These are phyloP conservation scores for Mucor sp. DNA, from an alignment of 371 early-diverging fungal genomes.

Conservation along the genomic window DNA sequence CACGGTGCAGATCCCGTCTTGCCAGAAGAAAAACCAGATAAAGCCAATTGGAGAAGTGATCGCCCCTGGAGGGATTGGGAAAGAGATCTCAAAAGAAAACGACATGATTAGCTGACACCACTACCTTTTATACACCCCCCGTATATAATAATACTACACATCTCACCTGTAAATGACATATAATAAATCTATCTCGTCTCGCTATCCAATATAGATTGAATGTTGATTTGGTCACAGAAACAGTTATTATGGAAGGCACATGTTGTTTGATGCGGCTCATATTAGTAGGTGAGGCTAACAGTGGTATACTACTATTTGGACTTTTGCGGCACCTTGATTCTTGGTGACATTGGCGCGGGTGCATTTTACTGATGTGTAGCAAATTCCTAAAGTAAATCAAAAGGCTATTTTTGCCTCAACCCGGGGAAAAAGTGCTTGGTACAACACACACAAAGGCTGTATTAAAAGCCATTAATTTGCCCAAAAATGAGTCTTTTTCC, in stretches of 20 bases:
- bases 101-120: not conserved
- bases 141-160: not conserved
- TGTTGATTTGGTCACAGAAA: too few species aligned
- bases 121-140: not conserved
- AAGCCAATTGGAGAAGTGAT: slow-evolving; percentile 25
- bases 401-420: not conserved
- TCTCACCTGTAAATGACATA: not conserved
- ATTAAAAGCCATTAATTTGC: not conserved
- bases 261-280: too few species aligned
- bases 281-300: too few species aligned
- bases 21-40: slow-evolving; percentile 30
- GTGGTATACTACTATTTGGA: too few species aligned
- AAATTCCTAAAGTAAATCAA: too few species aligned
- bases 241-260: too few species aligned
- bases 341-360: too few species aligned
- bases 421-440: not conserved
- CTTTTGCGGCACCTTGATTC: too few species aligned
- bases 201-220: not conserved
- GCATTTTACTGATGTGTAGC: too few species aligned
- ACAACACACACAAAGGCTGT: not conserved
- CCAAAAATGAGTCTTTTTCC: not conserved
- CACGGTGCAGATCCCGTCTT: slow-evolving; percentile 42
- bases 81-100: slow-evolving; percentile 15
- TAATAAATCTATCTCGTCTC: not conserved
- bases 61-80: slow-evolving; percentile 50